Evolutionary conservation across 208 protist species (phyloP).

Genomic region (Trypanosomatidae sp.): DNA sequence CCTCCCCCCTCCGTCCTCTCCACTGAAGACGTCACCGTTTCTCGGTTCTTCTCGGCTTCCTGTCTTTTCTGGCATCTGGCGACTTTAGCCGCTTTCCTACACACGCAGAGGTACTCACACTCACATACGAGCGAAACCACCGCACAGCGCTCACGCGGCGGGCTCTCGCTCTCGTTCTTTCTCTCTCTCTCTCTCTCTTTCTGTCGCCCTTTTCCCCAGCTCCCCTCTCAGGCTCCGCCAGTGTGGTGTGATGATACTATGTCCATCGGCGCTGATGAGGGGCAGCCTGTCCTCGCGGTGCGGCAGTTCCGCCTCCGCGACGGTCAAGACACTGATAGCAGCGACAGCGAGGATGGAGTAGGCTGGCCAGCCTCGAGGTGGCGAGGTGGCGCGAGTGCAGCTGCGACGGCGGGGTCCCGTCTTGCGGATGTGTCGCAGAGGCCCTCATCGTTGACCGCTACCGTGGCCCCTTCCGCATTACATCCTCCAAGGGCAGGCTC

Average conservation of each 20-base stretch:
- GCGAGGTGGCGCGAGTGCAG: conserved; percentile 3
- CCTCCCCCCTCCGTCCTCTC: not conserved
- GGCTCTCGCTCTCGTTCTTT: not conserved
- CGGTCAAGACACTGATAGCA: conserved; percentile 2
- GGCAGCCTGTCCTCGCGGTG: not conserved
- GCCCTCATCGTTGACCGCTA: not conserved
- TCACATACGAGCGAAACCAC: not conserved
- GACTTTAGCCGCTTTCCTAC: not conserved
- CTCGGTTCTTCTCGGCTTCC: not conserved
- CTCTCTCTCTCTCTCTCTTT: not conserved
- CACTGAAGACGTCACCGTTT: not conserved
- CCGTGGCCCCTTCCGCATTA: not conserved
- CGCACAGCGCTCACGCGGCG: not conserved
- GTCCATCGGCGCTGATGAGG: not conserved
- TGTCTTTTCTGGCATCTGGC: not conserved
- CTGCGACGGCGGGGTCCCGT: not conserved
- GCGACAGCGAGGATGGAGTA: conserved; percentile 4
- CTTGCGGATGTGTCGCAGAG: not conserved
- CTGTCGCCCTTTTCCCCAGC: not conserved
- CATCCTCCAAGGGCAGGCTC: not conserved
- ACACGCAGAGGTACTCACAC: not conserved
- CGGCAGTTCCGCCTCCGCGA: conserved; percentile 2
- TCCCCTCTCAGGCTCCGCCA: not conserved
- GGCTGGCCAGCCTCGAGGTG: not conserved
- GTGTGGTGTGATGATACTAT: not conserved